A percentile compares a stretch with the other conserved stretches of the same genome.
These are phyloP conservation scores for Pestalotiopsis fici DNA, from an alignment of 2,329 filamentous ascomycete species.

Conservation along the genomic window DNA sequence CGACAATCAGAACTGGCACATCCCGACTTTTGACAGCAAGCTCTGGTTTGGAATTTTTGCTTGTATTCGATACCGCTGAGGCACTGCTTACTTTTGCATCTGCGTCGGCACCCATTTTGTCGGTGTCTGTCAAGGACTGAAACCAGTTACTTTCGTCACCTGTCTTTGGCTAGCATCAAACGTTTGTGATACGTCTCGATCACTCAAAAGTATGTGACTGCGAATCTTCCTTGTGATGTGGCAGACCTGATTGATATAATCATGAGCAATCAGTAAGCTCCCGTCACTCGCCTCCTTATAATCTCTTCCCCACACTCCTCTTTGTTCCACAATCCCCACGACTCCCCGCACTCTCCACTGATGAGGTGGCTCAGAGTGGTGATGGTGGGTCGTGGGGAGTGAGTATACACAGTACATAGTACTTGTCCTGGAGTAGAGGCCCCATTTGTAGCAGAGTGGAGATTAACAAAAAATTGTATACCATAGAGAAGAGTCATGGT, in stretches of 20 bases:
- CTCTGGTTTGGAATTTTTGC: too few species aligned
- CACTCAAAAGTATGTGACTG: not conserved
- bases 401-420: too few species aligned
- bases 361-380: not conserved
- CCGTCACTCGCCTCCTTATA: not conserved
- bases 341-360: not conserved
- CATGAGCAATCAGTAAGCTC: not conserved
- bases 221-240: not conserved
- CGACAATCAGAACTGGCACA: slow-evolving; percentile 35
- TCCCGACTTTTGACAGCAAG: slow-evolving; percentile 6
- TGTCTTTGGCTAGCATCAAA: not conserved
- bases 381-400: not conserved
- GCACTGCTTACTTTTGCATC: not conserved
- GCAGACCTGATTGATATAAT: not conserved
- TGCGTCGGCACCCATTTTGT: not conserved
- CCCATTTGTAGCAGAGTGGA: not conserved
- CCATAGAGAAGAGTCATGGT: not conserved
- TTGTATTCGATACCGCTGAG: not conserved
- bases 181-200: too few species aligned
- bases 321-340: not conserved
- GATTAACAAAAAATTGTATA: not conserved
- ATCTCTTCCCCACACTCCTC: not conserved
- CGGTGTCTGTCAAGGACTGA: too few species aligned
- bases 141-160: too few species aligned
- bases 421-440: too few species aligned